Percentiles rank a stretch among this genome's conserved stretches.
phyloP scores from a whole-genome alignment of 2,329 filamentous ascomycete genomes.

The Phyllosticta citrichinensis region DNA sequence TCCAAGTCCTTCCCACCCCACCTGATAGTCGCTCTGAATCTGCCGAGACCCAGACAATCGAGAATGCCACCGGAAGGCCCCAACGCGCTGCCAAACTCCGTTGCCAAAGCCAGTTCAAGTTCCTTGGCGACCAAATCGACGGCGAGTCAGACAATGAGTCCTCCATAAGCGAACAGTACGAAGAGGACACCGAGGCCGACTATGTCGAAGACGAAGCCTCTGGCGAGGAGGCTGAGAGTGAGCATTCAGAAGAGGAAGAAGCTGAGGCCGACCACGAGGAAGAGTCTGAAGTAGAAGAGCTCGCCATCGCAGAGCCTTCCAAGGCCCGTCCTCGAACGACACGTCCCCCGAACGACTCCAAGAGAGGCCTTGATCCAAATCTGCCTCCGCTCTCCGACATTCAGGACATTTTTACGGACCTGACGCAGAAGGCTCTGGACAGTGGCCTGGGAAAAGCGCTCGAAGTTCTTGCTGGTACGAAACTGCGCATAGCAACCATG shows the following conservation, averaged over 20 bases:
- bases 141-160: not conserved
- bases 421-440: slow-evolving; percentile 30
- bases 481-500: slow-evolving; percentile 55
- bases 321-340: not conserved
- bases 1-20: not conserved
- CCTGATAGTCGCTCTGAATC: not conserved
- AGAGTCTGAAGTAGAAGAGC: not conserved
- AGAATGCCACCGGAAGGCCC: not conserved
- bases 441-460: slow-evolving; percentile 27
- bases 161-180: no score
- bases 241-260: no score
- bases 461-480: slow-evolving; percentile 22
- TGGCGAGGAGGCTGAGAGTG: not conserved
- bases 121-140: not conserved
- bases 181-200: not conserved
- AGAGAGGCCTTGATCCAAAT: slow-evolving; percentile 18
- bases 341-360: not conserved
- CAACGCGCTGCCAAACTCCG: not conserved
- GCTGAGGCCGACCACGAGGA: not conserved
- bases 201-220: not conserved
- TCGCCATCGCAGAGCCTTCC: no score
- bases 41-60: not conserved
- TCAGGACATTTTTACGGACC: slow-evolving; percentile 40
- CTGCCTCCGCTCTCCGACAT: slow-evolving; percentile 40
- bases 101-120: not conserved